Base-by-base conservation (phyloP, 257 asterid species). In the Ilex asprella region DNA sequence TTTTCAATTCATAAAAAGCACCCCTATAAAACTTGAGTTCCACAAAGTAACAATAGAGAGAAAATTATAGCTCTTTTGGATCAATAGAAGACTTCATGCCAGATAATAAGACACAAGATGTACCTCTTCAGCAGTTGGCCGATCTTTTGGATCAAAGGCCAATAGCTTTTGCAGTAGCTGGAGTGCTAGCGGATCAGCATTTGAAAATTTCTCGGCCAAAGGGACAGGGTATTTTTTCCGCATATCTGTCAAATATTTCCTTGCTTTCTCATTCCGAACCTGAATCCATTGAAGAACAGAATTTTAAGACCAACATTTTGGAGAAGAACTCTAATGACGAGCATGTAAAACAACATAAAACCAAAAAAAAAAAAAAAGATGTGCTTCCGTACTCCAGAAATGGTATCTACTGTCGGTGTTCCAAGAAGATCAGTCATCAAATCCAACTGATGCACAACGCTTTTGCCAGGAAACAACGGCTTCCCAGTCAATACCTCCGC, bases 61-160 rank as follows among this genome's bases (percentile, higher is more conserved):
- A 4, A 35, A 35, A 4, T 8, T 35, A 35, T 35, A 35, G 7
- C 7, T 35, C n/a, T n/a, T n/a, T n/a, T n/a, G n/a, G n/a, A n/a
- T n/a, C n/a, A n/a, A 35, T 35, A 35, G 5, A 35, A 3, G 41
- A 35, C 5, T 35, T 0, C 41, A 35, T 35, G 5, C 8, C 41
- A 35, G 7, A 35, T 35, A 35, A 35, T 35, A 35, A 35, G 41
- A 35, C 41, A 35, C 41, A 35, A 35, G 41, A 35, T 35, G 41
- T 35, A 35, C 57, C 57, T 53, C 57, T 53, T 53, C 57, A 53
- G 57, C 57, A 53, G 57, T 53, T 16, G 30, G 57, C 27, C 57
- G 57, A 16, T 53, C 57, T 10, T 53, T 53, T 53, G 57, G 57
- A 53, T 53, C 57, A 53, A 53, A 53, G 3, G 57, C 57, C 11